A percentile compares a stretch with the other conserved stretches of the same genome.
Conservation (phyloP, 345 rosid genomes). For the Salix arbutifolia region DNA sequence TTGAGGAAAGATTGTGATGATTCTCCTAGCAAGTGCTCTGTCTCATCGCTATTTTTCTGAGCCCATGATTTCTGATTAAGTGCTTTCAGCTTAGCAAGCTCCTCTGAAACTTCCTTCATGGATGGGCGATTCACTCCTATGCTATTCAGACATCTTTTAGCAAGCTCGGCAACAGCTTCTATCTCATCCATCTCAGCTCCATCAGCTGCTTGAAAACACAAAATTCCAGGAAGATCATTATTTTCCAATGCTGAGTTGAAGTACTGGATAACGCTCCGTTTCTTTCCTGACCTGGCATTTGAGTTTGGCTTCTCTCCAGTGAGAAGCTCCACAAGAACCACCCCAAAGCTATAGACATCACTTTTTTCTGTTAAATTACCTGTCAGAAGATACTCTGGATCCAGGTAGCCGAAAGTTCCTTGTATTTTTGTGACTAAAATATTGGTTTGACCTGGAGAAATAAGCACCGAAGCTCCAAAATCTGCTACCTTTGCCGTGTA, state of each 20-base stretch:
- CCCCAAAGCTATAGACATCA: constrained; percentile 38
- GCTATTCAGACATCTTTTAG: neutral
- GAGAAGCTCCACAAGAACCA: constrained; percentile 31
- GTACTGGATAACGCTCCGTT: constrained; percentile 1
- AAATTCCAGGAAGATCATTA: neutral
- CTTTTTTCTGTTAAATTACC: constrained; percentile 21
- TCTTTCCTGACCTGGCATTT: neutral
- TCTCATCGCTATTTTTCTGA: neutral
- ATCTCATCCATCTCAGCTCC: neutral
- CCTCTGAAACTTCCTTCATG: neutral
- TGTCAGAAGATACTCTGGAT: constrained; percentile 34
- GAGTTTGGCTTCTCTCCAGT: constrained; percentile 13
- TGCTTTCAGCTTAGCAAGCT: neutral
- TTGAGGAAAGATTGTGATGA: neutral
- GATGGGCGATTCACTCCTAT: neutral
- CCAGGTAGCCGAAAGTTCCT: constrained; percentile 36
- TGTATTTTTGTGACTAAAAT: constrained; percentile 6
- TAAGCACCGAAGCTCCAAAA: constrained; percentile 33
- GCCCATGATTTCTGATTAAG: neutral
- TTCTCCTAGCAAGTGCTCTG: neutral
- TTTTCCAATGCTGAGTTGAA: constrained; percentile 7
- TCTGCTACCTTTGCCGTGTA: constrained; percentile 29
- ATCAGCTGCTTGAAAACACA: neutral
- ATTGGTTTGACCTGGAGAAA: constrained; percentile 8
- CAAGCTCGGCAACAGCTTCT: neutral